phyloP scores from a whole-genome alignment of 441 rosid genomes.

The Populus hybrid region DNA sequence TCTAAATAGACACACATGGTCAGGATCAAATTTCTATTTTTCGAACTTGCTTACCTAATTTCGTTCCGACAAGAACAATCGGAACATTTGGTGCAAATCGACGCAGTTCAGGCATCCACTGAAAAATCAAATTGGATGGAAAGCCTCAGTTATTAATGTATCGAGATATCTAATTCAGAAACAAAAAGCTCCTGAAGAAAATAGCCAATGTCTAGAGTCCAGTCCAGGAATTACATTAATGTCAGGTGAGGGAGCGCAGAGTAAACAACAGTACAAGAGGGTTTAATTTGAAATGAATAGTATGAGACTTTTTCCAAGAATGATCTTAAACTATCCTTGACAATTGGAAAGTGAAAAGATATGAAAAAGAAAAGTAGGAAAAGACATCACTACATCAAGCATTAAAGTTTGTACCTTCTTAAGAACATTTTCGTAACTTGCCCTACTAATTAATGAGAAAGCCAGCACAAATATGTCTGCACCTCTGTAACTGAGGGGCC shows the following conservation, averaged over 20 bases:
- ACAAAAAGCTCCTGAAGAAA: slow-evolving; percentile 12
- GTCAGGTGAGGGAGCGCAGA: slow-evolving; percentile 7
- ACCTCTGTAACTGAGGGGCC: slow-evolving; percentile 97
- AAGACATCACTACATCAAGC: slow-evolving; percentile 4
- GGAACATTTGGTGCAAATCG: slow-evolving; percentile 94
- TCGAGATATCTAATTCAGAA: neutral
- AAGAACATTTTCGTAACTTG: slow-evolving; percentile 92
- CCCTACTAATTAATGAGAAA: slow-evolving; percentile 85
- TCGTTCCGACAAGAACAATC: slow-evolving; percentile 89
- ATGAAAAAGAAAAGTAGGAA: slow-evolving; percentile 14
- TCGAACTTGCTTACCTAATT: slow-evolving; percentile 51
- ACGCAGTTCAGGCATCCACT: slow-evolving; percentile 99
- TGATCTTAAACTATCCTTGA: slow-evolving; percentile 11
- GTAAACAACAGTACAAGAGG: neutral
- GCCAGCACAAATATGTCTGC: slow-evolving; percentile 92
- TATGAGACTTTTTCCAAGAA: slow-evolving; percentile 18
- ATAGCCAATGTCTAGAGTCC: slow-evolving; percentile 6
- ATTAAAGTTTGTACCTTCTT: slow-evolving; percentile 66
- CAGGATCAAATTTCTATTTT: neutral
- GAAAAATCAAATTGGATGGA: slow-evolving; percentile 18
- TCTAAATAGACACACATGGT: too few species aligned
- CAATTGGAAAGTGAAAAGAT: slow-evolving; percentile 1
- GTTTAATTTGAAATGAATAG: slow-evolving; percentile 18
- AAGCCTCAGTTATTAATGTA: slow-evolving; percentile 4
- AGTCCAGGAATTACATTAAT: slow-evolving; percentile 2